phyloP scores from a whole-genome alignment of 208 protist species.

The Acanthamoeba castellanii region DNA sequence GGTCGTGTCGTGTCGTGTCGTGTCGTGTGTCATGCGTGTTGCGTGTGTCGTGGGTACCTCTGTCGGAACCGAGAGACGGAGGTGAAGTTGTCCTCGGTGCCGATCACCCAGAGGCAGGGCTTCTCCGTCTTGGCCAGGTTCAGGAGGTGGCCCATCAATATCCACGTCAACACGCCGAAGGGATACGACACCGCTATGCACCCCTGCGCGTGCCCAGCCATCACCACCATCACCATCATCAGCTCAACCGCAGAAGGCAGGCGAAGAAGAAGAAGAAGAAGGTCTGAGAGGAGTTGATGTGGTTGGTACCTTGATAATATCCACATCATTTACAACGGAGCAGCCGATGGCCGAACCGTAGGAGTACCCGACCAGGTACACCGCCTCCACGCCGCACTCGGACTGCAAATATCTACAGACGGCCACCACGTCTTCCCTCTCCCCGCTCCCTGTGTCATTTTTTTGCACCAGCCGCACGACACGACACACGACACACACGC shows the following conservation, averaged over 20 bases:
- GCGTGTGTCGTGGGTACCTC: background rate
- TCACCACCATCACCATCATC: no score
- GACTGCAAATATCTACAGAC: conserved; percentile 69
- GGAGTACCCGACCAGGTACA: conserved; percentile 65
- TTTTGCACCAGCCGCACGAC: background rate
- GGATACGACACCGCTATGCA: conserved; percentile 50
- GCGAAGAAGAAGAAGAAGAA: no score
- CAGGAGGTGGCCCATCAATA: conserved; percentile 60
- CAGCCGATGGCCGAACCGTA: conserved; percentile 65
- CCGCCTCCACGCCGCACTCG: conserved; percentile 23
- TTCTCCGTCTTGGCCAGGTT: conserved; percentile 36
- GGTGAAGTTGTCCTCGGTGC: conserved; percentile 64
- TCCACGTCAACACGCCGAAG: conserved; percentile 64
- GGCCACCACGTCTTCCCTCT: conserved; percentile 43
- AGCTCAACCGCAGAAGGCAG: no score
- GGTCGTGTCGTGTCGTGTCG: no score
- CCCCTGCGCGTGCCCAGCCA: background rate
- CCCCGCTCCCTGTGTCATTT: background rate
- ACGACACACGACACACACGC: background rate
- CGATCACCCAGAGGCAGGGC: conserved; percentile 65
- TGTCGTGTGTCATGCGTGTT: background rate
- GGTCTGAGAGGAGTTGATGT: background rate
- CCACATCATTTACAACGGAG: conserved; percentile 72
- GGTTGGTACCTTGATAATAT: conserved; percentile 54
- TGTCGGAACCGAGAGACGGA: background rate